Evolutionary conservation across 805 yeast species (phyloP).

Genomic region (Zygoascus biomembranicola): DNA sequence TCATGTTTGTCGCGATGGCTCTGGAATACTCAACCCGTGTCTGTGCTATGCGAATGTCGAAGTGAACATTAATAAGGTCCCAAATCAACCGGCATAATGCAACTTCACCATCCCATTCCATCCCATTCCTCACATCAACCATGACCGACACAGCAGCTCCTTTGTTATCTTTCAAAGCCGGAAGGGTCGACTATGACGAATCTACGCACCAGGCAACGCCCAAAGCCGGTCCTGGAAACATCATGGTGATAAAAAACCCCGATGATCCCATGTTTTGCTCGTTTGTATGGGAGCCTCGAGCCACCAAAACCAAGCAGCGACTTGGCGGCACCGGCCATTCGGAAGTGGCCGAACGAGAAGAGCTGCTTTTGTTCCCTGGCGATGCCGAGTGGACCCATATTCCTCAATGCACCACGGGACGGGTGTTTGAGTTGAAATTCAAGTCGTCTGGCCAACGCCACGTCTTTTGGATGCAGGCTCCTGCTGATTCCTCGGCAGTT

Average conservation of each 20-base stretch:
- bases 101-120: neutral
- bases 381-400: slow-evolving; percentile 74
- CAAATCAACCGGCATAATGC: neutral
- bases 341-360: slow-evolving; percentile 30
- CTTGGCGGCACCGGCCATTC: slow-evolving; percentile 18
- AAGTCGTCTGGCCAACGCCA: slow-evolving; percentile 51
- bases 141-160: slow-evolving; percentile 4
- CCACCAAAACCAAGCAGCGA: slow-evolving; percentile 13
- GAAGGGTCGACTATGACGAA: slow-evolving; percentile 55
- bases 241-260: slow-evolving; percentile 49
- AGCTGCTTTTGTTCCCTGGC: slow-evolving; percentile 70
- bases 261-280: slow-evolving; percentile 69
- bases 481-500: slow-evolving; percentile 47
- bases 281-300: slow-evolving; percentile 67
- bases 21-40: no score
- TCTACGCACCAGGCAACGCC: slow-evolving; percentile 61
- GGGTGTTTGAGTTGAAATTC: slow-evolving; percentile 64
- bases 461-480: slow-evolving; percentile 67
- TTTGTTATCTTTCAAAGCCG: slow-evolving; percentile 59
- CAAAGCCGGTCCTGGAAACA: slow-evolving; percentile 57
- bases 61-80: neutral
- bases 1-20: no score
- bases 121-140: neutral
- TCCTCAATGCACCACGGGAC: slow-evolving; percentile 61
- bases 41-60: neutral